phyloP scores from a whole-genome alignment of 2,329 filamentous ascomycete genomes.

The Pseudogymnoascus sp. region DNA sequence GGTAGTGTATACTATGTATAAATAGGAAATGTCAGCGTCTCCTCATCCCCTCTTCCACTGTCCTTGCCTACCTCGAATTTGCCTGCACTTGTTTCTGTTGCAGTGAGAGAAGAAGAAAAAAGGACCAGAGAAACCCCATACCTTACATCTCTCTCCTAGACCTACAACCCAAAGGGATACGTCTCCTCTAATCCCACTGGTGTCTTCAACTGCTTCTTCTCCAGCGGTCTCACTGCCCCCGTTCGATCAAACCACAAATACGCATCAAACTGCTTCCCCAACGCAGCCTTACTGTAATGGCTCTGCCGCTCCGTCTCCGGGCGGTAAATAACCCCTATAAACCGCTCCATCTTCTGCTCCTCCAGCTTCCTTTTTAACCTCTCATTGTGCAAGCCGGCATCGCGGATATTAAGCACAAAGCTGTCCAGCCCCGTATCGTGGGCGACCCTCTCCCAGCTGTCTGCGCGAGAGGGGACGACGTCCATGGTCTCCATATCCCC shows the following conservation, averaged over 20 bases:
- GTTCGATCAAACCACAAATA: conserved; percentile 8
- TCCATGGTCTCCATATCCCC: conserved; percentile 43
- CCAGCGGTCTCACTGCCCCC: background rate
- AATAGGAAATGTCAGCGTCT: too few species aligned
- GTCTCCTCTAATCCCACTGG: conserved; percentile 9
- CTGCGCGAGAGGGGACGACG: conserved; percentile 37
- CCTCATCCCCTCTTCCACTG: too few species aligned
- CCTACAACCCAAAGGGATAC: conserved; percentile 8
- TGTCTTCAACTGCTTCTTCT: conserved; percentile 6
- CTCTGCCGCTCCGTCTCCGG: conserved; percentile 13
- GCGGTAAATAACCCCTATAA: conserved; percentile 46
- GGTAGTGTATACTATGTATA: too few species aligned
- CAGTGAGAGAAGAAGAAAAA: too few species aligned
- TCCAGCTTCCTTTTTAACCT: conserved; percentile 32
- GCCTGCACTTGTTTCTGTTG: too few species aligned
- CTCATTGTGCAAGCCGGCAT: conserved; percentile 27
- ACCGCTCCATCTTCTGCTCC: conserved; percentile 39
- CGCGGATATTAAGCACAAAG: conserved; percentile 41
- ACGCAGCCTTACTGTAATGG: conserved; percentile 1
- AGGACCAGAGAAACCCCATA: background rate
- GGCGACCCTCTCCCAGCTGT: conserved; percentile 43
- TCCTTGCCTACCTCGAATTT: too few species aligned
- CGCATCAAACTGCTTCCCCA: conserved; percentile 10
- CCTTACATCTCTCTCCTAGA: background rate
- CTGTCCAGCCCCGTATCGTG: conserved; percentile 38